A percentile compares a stretch with the other conserved stretches of the same genome.
Conservation (phyloP, 495 filamentous ascomycete genomes). For the Viridothelium virens region DNA sequence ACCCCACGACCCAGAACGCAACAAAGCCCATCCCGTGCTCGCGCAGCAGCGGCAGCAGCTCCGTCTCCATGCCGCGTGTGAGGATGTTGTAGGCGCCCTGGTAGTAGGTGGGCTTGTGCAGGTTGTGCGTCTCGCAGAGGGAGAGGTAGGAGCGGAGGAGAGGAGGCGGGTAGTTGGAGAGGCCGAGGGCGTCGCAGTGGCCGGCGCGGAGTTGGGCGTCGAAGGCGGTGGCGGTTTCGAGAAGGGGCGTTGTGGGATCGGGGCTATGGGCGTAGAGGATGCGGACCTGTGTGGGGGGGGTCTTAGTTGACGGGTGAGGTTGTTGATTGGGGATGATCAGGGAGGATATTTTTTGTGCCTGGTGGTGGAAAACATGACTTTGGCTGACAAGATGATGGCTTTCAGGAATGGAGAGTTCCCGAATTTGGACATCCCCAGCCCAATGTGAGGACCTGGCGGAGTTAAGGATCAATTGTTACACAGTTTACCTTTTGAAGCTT, state of each 20-base stretch:
- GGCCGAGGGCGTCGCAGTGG: conserved; percentile 13
- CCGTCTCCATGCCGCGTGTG: conserved; percentile 19
- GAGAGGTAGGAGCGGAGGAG: conserved; percentile 16
- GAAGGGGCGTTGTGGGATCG: conserved; percentile 11
- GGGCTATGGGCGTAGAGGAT: conserved; percentile 13
- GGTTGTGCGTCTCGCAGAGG: conserved; percentile 18
- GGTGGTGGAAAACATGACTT: not conserved
- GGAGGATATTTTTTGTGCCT: not conserved
- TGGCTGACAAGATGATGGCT: not conserved
- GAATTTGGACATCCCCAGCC: too few relatives aligned
- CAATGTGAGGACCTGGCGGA: too few relatives aligned
- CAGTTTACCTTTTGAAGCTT: conserved; percentile 3
- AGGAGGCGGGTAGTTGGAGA: conserved; percentile 18
- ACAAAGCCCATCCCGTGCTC: conserved; percentile 18
- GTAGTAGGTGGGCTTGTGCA: conserved; percentile 19
- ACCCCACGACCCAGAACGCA: conserved; percentile 16
- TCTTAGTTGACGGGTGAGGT: not conserved
- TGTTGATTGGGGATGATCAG: not conserved
- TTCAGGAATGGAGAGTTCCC: not conserved
- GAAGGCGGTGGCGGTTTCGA: conserved; percentile 13
- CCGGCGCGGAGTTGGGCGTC: conserved; percentile 8
- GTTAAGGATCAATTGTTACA: too few relatives aligned
- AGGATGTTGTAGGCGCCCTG: conserved; percentile 23
- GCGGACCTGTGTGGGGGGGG: not conserved
- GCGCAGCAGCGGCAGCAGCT: conserved; percentile 19